Percentiles rank a stretch among this genome's conserved stretches.
These are phyloP conservation scores for Apophysomyces variabilis DNA, from an alignment of 371 early-diverging fungal species.

Conservation along the genomic window DNA sequence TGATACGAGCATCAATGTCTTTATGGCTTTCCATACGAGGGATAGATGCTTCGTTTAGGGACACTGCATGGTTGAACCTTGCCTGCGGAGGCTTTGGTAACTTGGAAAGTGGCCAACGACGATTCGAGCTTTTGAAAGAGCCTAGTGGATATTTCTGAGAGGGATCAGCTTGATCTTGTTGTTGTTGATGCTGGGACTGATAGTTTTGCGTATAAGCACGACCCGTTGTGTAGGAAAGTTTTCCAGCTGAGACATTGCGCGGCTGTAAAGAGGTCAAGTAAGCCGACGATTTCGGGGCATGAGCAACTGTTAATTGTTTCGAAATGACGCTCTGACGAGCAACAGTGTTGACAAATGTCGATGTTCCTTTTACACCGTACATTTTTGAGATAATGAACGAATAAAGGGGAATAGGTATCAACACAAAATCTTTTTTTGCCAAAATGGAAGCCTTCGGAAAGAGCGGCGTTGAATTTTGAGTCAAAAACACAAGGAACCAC, in stretches of 20 bases:
- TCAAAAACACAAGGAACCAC: background rate
- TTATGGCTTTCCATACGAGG: conserved; percentile 19
- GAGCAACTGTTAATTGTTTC: conserved; percentile 41
- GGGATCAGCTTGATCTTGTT: conserved; percentile 18
- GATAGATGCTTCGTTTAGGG: conserved; percentile 11
- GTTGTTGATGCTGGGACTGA: conserved; percentile 18
- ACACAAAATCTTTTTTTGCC: background rate
- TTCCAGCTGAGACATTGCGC: conserved; percentile 49
- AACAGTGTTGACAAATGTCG: conserved; percentile 43
- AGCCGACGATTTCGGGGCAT: conserved; percentile 41
- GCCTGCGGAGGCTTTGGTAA: conserved; percentile 14
- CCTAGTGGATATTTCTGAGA: conserved; percentile 18
- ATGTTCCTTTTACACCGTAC: conserved; percentile 56
- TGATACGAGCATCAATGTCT: conserved; percentile 35
- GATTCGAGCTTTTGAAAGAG: background rate
- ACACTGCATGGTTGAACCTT: conserved; percentile 20
- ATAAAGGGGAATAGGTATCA: conserved; percentile 12
- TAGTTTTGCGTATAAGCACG: conserved; percentile 36
- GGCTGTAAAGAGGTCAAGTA: conserved; percentile 42
- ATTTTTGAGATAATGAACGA: conserved; percentile 19
- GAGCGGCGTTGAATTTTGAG: background rate
- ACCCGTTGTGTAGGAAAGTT: conserved; percentile 49
- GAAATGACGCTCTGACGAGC: conserved; percentile 49
- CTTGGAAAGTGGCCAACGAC: conserved; percentile 13
- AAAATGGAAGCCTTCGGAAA: conserved; percentile 5